A percentile compares a stretch with the other conserved stretches of the same genome.
Evolutionary conservation across 2,329 filamentous ascomycete genomes (phyloP).

Genomic region (Talaromyces sp.): DNA sequence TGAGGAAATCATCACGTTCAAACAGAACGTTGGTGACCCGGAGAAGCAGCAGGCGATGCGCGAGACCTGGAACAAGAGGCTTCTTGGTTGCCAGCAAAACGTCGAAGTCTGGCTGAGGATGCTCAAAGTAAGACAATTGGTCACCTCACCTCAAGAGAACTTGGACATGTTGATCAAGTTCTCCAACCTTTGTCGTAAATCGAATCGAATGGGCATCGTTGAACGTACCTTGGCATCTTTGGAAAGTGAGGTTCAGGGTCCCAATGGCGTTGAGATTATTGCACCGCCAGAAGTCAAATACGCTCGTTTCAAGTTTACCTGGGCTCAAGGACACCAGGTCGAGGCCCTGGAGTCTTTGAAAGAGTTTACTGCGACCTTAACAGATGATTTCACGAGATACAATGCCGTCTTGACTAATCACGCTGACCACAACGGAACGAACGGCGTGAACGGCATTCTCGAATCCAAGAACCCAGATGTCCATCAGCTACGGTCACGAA

Average conservation of each 20-base stretch:
- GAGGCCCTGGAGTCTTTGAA: conserved; percentile 55
- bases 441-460: conserved; percentile 44
- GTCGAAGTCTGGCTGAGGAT: conserved; percentile 98
- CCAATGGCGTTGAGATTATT: conserved; percentile 33
- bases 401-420: conserved; percentile 36
- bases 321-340: conserved; percentile 71
- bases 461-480: conserved; percentile 36
- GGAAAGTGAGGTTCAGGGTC: conserved; percentile 60
- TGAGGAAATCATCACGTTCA: conserved; percentile 96
- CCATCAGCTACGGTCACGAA: conserved; percentile 31
- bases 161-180: conserved; percentile 99
- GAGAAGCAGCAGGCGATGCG: conserved; percentile 89
- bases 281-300: conserved; percentile 76
- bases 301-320: conserved; percentile 94
- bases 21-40: conserved; percentile 72
- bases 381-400: conserved; percentile 50
- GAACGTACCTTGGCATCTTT: conserved; percentile 91
- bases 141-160: conserved; percentile 86
- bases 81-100: conserved; percentile 93
- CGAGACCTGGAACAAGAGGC: conserved; percentile 87
- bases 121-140: conserved; percentile 87
- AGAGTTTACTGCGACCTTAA: conserved; percentile 55
- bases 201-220: conserved; percentile 84
- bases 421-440: conserved; percentile 35
- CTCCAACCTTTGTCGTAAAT: conserved; percentile 95